Conservation (phyloP, 2,329 filamentous ascomycete genomes). For the Fusarium sp. region DNA sequence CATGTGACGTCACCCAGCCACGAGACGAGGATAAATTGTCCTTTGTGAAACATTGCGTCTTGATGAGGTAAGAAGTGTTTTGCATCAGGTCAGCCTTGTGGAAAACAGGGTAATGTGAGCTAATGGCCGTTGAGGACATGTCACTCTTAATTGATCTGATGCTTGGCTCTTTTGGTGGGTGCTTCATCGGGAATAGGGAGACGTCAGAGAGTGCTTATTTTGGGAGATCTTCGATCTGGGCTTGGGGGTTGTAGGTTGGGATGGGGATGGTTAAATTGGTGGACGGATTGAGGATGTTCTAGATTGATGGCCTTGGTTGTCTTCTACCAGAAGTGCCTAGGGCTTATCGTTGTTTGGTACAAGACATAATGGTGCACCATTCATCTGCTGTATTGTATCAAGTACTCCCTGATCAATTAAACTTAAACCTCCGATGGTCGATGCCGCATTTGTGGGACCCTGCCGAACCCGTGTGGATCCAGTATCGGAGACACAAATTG, state of each 20-base stretch:
- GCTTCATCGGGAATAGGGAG: not conserved
- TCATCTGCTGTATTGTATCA: not conserved
- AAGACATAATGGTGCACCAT: not conserved
- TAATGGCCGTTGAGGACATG: not conserved
- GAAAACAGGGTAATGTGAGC: not conserved
- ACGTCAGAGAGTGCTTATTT: not conserved
- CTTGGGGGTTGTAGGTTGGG: no score
- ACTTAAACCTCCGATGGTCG: not conserved
- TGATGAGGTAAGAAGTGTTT: slow-evolving; percentile 21
- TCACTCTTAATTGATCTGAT: not conserved
- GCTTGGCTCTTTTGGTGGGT: not conserved
- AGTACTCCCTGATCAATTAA: not conserved
- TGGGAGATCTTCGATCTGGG: not conserved
- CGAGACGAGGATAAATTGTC: slow-evolving; percentile 14
- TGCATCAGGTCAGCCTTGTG: not conserved
- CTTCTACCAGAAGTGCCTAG: not conserved
- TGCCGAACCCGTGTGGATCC: not conserved
- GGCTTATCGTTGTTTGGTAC: not conserved
- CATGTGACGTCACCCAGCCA: slow-evolving; percentile 45
- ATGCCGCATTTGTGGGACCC: not conserved
- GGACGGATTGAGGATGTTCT: not conserved
- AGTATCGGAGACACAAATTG: not conserved
- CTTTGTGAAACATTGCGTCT: slow-evolving; percentile 24
- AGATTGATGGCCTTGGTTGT: not conserved
- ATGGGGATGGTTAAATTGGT: not conserved